These are phyloP conservation scores for Penicillium cosmopolitanum DNA, from an alignment of 495 filamentous ascomycete genomes.

Conservation along the genomic window DNA sequence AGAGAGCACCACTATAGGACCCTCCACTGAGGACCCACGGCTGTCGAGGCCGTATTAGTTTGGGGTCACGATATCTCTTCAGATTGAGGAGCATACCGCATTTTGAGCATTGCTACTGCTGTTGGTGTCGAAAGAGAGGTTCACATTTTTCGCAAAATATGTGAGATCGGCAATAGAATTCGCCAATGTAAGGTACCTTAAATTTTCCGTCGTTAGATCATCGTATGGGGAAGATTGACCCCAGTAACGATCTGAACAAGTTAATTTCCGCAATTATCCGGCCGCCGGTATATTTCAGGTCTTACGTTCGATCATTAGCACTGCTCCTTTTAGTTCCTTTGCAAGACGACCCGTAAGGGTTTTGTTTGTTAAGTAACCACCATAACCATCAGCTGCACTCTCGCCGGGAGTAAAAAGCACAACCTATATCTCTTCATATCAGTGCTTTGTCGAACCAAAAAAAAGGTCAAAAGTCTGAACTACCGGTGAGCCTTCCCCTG, in stretches of 20 bases:
- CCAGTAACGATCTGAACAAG: slow-evolving; percentile 58
- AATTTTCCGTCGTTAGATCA: slow-evolving; percentile 55
- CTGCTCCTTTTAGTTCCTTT: slow-evolving; percentile 58
- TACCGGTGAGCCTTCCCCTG: slow-evolving; percentile 58
- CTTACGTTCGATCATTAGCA: slow-evolving; percentile 60
- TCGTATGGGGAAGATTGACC: slow-evolving; percentile 63
- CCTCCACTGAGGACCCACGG: slow-evolving; percentile 69
- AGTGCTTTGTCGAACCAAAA: slow-evolving; percentile 11
- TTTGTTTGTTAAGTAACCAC: slow-evolving; percentile 52
- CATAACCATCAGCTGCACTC: slow-evolving; percentile 48
- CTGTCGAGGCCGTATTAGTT: slow-evolving; percentile 15
- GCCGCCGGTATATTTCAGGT: neutral
- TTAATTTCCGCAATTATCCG: neutral
- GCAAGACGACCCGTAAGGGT: slow-evolving; percentile 56
- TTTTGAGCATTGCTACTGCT: slow-evolving; percentile 55
- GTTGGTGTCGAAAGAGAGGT: slow-evolving; percentile 59
- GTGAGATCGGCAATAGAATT: slow-evolving; percentile 64
- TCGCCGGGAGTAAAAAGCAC: slow-evolving; percentile 65
- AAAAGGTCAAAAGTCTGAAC: neutral
- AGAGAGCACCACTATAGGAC: slow-evolving; percentile 66
- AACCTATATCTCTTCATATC: slow-evolving; percentile 33
- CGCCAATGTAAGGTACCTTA: slow-evolving; percentile 65
- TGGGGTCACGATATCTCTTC: neutral
- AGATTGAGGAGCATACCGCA: slow-evolving; percentile 39
- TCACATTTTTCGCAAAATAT: slow-evolving; percentile 63